Conservation (phyloP, 2,329 filamentous ascomycete genomes). For the Ascochyta viciae-villosae region DNA sequence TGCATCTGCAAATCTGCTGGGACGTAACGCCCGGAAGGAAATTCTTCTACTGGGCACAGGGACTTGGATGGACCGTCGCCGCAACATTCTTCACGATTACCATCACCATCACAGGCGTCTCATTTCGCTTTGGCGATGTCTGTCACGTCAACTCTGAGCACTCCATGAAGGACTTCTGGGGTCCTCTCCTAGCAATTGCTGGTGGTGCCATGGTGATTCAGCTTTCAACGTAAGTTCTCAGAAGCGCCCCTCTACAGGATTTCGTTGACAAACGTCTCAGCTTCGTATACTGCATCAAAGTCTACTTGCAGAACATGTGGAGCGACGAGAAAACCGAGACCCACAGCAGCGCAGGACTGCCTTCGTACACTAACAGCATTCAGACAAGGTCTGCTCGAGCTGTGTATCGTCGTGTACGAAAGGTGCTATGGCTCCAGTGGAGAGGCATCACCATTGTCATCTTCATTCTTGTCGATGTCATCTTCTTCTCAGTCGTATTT, state of each 20-base stretch:
- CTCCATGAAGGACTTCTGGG: conserved; percentile 87
- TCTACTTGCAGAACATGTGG: conserved; percentile 83
- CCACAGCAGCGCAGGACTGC: conserved; percentile 69
- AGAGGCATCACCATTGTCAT: conserved; percentile 88
- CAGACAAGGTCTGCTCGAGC: conserved; percentile 83
- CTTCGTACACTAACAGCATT: conserved; percentile 72
- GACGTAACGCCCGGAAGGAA: conserved; percentile 84
- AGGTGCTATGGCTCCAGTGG: conserved; percentile 93
- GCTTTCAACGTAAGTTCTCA: conserved; percentile 73
- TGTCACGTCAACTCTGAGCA: conserved; percentile 94
- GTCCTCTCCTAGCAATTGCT: conserved; percentile 81
- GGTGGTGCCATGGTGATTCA: conserved; percentile 80
- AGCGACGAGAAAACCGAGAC: conserved; percentile 74
- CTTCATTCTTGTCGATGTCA: conserved; percentile 87
- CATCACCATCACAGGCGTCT: conserved; percentile 86
- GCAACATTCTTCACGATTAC: conserved; percentile 76
- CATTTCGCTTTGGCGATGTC: conserved; percentile 87
- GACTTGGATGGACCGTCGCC: conserved; percentile 84
- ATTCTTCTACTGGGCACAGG: conserved; percentile 87
- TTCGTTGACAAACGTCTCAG: conserved; percentile 33
- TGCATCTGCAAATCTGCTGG: conserved; percentile 99
- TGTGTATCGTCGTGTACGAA: conserved; percentile 83
- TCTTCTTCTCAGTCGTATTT: conserved; percentile 93
- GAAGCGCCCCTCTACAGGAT: not conserved
- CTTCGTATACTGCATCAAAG: conserved; percentile 85